Conservation (phyloP, 2,329 filamentous ascomycete species). For the Cyclaneusma minus region DNA sequence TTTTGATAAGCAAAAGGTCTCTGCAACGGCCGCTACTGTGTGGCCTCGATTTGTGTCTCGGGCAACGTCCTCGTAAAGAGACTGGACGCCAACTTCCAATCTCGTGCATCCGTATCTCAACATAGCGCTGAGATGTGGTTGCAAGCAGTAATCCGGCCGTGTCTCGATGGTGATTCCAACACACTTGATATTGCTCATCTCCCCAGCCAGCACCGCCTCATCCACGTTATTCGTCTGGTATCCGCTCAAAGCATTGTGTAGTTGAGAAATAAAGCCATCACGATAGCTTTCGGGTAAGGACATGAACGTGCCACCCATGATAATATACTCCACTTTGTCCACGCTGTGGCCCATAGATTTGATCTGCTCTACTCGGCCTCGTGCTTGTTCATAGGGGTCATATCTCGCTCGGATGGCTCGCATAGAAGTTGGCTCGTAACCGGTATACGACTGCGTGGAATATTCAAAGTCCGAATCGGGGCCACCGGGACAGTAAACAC, state of each 20-base stretch:
- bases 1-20: constrained; percentile 94
- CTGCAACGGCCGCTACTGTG: constrained; percentile 85
- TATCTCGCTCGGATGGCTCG: constrained; percentile 92
- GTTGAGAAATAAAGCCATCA: constrained; percentile 84
- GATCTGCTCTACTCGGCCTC: constrained; percentile 91
- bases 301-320: constrained; percentile 99
- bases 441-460: constrained; percentile 96
- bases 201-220: constrained; percentile 83
- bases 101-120: constrained; percentile 93
- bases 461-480: constrained; percentile 99
- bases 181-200: constrained; percentile 95
- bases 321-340: constrained; percentile 98
- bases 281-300: constrained; percentile 78
- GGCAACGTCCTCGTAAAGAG: constrained; percentile 95
- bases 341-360: constrained; percentile 91
- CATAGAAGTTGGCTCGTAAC: constrained; percentile 98
- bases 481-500: constrained; percentile 94
- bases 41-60: constrained; percentile 94
- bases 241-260: constrained; percentile 92
- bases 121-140: constrained; percentile 92
- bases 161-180: constrained; percentile 99
- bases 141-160: constrained; percentile 87
- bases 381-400: constrained; percentile 93
- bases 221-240: constrained; percentile 92
- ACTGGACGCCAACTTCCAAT: constrained; percentile 89